Evolutionary conservation across 2,329 filamentous ascomycete genomes (phyloP).

Genomic region (Aspergillus sp.): DNA sequence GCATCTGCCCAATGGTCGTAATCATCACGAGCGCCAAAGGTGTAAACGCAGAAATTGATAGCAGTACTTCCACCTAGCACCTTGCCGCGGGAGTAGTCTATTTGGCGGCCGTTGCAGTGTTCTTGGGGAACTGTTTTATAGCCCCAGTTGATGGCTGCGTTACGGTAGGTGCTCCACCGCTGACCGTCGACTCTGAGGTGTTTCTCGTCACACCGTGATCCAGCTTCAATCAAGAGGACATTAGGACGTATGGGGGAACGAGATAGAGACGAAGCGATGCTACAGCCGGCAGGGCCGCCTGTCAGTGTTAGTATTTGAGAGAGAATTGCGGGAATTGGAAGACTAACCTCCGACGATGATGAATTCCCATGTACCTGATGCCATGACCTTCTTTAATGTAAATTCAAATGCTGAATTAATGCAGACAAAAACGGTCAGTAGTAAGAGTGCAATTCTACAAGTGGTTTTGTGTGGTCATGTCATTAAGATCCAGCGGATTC

Average conservation of each 20-base stretch:
- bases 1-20: conserved; percentile 55
- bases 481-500: too few species aligned
- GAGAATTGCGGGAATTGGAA: background rate
- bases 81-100: conserved; percentile 47
- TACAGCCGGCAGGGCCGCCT: conserved; percentile 56
- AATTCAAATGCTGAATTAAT: too few species aligned
- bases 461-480: too few species aligned
- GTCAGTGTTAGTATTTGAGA: background rate
- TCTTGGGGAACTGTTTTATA: conserved; percentile 46
- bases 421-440: too few species aligned
- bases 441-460: too few species aligned
- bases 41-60: conserved; percentile 52
- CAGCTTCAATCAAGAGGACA: conserved; percentile 58
- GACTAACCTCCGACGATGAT: conserved; percentile 14
- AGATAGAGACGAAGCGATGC: conserved; percentile 50
- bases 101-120: conserved; percentile 37
- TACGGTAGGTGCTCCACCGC: conserved; percentile 48
- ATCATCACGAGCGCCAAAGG: conserved; percentile 52
- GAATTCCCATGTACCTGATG: conserved; percentile 8
- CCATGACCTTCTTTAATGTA: too few species aligned
- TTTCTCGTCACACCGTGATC: conserved; percentile 43
- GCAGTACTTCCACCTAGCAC: conserved; percentile 48
- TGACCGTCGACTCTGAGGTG: conserved; percentile 48
- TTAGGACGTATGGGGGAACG: conserved; percentile 41
- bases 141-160: conserved; percentile 47